Conservation (phyloP, 139 green algal genomes). For the Eudorina sp. region DNA sequence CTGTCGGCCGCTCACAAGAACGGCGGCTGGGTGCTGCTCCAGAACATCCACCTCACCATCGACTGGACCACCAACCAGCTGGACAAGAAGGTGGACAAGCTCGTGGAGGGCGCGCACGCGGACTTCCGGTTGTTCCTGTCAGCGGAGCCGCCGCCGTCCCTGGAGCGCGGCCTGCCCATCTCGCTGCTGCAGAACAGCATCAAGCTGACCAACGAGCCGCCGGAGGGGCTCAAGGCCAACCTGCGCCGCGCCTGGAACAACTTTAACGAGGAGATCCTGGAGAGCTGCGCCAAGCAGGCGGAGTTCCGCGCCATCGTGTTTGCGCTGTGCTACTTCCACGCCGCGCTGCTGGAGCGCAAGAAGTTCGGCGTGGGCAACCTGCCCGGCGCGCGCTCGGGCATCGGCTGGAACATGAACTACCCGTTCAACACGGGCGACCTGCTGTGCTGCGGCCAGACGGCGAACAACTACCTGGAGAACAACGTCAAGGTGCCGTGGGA, state of each 20-base stretch:
- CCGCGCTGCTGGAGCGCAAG: slow-evolving; percentile 91
- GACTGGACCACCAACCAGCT: slow-evolving; percentile 89
- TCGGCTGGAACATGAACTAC: slow-evolving; percentile 98
- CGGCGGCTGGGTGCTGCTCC: slow-evolving; percentile 95
- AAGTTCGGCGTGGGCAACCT: slow-evolving; percentile 96
- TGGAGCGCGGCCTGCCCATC: slow-evolving; percentile 89
- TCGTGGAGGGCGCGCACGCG: slow-evolving; percentile 84
- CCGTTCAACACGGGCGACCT: slow-evolving; percentile 95
- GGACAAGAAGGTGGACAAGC: slow-evolving; percentile 89
- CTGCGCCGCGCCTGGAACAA: slow-evolving; percentile 84
- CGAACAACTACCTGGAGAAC: slow-evolving; percentile 93
- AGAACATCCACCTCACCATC: slow-evolving; percentile 85
- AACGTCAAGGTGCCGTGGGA: slow-evolving; percentile 92
- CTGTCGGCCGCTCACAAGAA: slow-evolving; percentile 87
- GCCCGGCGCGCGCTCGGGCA: slow-evolving; percentile 78
- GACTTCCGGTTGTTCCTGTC: slow-evolving; percentile 95
- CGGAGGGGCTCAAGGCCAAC: slow-evolving; percentile 87
- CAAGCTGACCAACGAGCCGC: slow-evolving; percentile 97
- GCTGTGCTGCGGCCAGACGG: slow-evolving; percentile 87
- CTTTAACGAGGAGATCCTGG: slow-evolving; percentile 91
- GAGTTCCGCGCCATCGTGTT: slow-evolving; percentile 92
- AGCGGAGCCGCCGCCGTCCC: slow-evolving; percentile 87
- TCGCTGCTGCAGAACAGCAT: slow-evolving; percentile 92
- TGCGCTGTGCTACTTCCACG: slow-evolving; percentile 95
- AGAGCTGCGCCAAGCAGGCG: slow-evolving; percentile 87